Evolutionary conservation across 2,329 filamentous ascomycete genomes (phyloP), one percentile per base, ranked within the genome.

Genomic region (Aspergillus sergii): DNA sequence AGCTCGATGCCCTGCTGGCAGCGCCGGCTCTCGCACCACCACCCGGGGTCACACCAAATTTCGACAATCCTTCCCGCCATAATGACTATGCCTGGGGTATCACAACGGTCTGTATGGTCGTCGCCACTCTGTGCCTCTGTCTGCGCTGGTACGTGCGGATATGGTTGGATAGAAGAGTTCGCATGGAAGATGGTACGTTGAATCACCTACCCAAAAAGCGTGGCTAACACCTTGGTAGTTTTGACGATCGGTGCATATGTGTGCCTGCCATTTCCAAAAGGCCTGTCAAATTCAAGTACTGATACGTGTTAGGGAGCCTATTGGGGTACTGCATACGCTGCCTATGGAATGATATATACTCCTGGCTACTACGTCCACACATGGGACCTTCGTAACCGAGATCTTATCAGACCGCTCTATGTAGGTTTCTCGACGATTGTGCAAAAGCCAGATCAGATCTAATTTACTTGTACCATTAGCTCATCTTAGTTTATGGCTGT

Each of bases 401-500:
- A 69, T 50, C 53, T 69, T 1, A 64, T 69, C 23, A 16, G 30
- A 26, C 62, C 68, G 3, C 60, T 66, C 12, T 70, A 65, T 30
- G 68, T 70, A 39, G 36, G 66, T 28, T 5, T 54, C 51, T 28
- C 21, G 2, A 7, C 3, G 0, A 1, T 12, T 48, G 4, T n/a
- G 16, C 26, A 16, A 12, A 14, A 3, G 7, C 32, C 23, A 19
- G 46, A 14, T 14, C 11, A 0, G 19, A 23, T 12, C 28, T 45
- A 26, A 59, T 21, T 5, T 12, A 6, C 16, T 16, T 16, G 21
- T 9, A 1, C 36, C 7, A 34, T 34, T 6, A 66, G 59, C 46
- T 59, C 0, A 59, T 80, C 43, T 71, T 78, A 39, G 57, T 79
- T 34, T 74, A 71, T 61, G 76, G 78, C 56, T 66, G 69, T 65